These are phyloP conservation scores for Hymenoscyphus salicellus DNA, from an alignment of 2,329 filamentous ascomycete genomes.

Conservation along the genomic window DNA sequence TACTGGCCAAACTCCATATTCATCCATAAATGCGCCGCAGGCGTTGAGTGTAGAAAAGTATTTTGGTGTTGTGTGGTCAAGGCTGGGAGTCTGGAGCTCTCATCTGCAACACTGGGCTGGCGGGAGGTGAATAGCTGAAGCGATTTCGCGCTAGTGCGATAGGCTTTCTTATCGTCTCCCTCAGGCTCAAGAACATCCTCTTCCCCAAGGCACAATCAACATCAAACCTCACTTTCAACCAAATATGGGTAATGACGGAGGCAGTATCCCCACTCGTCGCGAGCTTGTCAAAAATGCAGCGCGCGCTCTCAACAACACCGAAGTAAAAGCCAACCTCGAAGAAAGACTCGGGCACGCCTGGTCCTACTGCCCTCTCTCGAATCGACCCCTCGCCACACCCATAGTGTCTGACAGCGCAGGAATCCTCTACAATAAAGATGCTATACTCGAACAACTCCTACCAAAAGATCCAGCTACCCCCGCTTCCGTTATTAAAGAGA, in stretches of 20 bases:
- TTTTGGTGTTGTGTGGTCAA: constrained; percentile 1
- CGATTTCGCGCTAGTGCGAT: not conserved
- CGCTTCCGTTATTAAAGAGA: constrained; percentile 44
- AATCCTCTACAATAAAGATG: constrained; percentile 91
- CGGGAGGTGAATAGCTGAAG: not conserved
- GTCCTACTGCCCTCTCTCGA: constrained; percentile 84
- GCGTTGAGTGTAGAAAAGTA: constrained; percentile 5
- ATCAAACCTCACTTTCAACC: not conserved
- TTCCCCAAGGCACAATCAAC: not conserved
- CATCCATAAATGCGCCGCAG: constrained; percentile 26
- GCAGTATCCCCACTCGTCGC: constrained; percentile 89
- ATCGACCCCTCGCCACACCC: constrained; percentile 61
- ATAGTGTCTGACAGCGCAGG: constrained; percentile 83
- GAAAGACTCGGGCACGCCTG: constrained; percentile 85
- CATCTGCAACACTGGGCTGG: not conserved
- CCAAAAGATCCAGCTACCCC: constrained; percentile 51
- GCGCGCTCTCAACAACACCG: constrained; percentile 73
- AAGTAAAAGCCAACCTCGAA: constrained; percentile 83
- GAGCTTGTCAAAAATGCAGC: constrained; percentile 95
- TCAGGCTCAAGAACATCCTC: not conserved
- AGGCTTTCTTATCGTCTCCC: not conserved
- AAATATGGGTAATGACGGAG: constrained; percentile 93
- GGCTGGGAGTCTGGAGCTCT: constrained; percentile 1
- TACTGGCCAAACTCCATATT: constrained; percentile 28
- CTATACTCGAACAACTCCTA: constrained; percentile 69